Conservation (phyloP, 1,139 yeast species). For the Starmera stellimalicola region DNA sequence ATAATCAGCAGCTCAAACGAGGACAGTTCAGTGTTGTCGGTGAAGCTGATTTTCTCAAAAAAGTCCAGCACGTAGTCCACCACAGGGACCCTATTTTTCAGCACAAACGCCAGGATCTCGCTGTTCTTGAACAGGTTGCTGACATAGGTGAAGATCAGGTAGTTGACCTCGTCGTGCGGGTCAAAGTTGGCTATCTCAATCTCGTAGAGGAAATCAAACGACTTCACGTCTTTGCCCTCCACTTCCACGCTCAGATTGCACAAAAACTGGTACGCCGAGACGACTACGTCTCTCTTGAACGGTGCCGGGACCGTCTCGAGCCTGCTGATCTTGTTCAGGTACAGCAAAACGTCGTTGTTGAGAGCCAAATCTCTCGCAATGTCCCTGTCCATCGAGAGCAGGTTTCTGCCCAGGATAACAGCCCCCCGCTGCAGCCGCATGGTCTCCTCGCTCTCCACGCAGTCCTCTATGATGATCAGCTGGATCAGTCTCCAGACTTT, state of each 20-base stretch:
- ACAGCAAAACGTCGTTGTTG: not conserved
- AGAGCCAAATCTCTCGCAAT: not conserved
- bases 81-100: slow-evolving; percentile 11
- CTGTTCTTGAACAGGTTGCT: slow-evolving; percentile 7
- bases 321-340: not conserved
- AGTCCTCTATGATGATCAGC: slow-evolving; percentile 5
- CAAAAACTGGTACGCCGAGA: slow-evolving; percentile 10
- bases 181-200: not conserved
- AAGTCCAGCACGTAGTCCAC: slow-evolving; percentile 7
- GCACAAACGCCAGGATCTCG: slow-evolving; percentile 10
- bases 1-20: slow-evolving; percentile 8
- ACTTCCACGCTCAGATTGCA: slow-evolving; percentile 10
- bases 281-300: slow-evolving; percentile 1
- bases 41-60: slow-evolving; percentile 16
- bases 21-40: slow-evolving; percentile 5
- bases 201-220: slow-evolving; percentile 3
- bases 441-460: not conserved
- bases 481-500: slow-evolving; percentile 10
- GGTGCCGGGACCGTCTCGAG: not conserved
- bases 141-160: slow-evolving; percentile 9
- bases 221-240: slow-evolving; percentile 6
- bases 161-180: slow-evolving; percentile 4
- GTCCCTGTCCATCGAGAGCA: slow-evolving; percentile 1
- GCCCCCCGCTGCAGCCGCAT: slow-evolving; percentile 1
- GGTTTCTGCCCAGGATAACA: slow-evolving; percentile 1